Evolutionary conservation across 257 asterid genomes (phyloP).

Genomic region (Lycium ferocissimum): DNA sequence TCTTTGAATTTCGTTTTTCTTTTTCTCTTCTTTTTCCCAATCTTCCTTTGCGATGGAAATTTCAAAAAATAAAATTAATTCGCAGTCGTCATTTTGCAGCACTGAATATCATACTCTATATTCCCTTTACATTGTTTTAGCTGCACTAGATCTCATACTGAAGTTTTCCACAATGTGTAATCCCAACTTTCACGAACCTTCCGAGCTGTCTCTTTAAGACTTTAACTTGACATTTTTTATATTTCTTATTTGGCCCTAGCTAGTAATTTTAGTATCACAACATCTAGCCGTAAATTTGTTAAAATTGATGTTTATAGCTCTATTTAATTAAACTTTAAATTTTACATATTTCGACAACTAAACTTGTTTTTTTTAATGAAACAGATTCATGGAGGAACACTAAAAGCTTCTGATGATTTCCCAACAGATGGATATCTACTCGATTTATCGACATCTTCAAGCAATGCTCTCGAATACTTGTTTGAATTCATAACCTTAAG

Average conservation of each 20-base stretch:
- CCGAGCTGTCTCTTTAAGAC: not conserved
- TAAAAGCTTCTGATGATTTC: slow-evolving; percentile 73
- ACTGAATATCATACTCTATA: no score
- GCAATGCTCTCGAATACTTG: slow-evolving; percentile 45
- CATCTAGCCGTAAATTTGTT: not conserved
- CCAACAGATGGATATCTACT: slow-evolving; percentile 64
- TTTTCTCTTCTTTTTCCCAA: no score
- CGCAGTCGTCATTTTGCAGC: no score
- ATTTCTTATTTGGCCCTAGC: not conserved
- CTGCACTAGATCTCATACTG: not conserved
- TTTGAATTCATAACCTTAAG: slow-evolving; percentile 76
- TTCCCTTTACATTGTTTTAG: no score
- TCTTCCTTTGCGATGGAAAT: not conserved
- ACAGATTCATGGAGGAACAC: slow-evolving; percentile 90
- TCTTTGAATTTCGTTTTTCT: no score
- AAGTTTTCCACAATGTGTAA: not conserved
- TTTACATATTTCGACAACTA: not conserved
- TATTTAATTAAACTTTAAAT: not conserved
- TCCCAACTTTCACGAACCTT: not conserved
- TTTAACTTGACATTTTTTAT: no score
- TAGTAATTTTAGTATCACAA: not conserved
- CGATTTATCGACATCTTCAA: slow-evolving; percentile 63
- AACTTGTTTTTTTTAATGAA: not conserved
- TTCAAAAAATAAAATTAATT: no score
- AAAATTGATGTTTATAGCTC: not conserved